Conservation (phyloP, 2,329 filamentous ascomycete genomes). For the Alternaria sp. region DNA sequence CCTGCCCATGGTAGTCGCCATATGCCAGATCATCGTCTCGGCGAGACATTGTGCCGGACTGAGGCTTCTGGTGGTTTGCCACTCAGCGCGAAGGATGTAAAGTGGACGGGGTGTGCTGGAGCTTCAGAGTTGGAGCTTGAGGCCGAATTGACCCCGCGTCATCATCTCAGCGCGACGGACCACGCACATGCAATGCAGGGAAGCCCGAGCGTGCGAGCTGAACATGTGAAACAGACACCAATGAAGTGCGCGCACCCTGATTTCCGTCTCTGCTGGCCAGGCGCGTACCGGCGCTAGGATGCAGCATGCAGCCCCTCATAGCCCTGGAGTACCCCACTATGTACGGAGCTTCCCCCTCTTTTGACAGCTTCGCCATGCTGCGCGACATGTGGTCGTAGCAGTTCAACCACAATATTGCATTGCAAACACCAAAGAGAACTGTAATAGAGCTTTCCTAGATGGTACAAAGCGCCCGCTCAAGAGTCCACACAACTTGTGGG, state of each 20-base stretch:
- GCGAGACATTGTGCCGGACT: slow-evolving; percentile 38
- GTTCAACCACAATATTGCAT: background rate
- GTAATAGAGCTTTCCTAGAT: background rate
- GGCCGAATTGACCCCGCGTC: slow-evolving; percentile 24
- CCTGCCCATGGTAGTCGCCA: slow-evolving; percentile 56
- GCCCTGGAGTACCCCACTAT: background rate
- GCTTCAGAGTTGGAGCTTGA: slow-evolving; percentile 10
- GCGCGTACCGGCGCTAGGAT: background rate
- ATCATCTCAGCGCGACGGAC: slow-evolving; percentile 20
- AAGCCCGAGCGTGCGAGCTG: slow-evolving; percentile 5
- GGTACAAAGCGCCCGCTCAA: background rate
- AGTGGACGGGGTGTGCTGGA: background rate
- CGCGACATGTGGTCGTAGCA: background rate
- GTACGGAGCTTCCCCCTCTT: background rate
- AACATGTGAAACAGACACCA: background rate
- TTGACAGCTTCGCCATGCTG: background rate
- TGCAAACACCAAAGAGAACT: background rate
- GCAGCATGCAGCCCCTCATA: background rate
- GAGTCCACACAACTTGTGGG: background rate
- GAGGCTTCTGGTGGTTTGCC: slow-evolving; percentile 12
- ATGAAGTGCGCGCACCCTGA: slow-evolving; percentile 1
- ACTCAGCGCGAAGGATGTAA: background rate
- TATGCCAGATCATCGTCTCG: slow-evolving; percentile 62
- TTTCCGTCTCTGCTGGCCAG: background rate
- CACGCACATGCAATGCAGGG: slow-evolving; percentile 5